A percentile compares a stretch with the other conserved stretches of the same genome.
phyloP scores from a whole-genome alignment of 768 basidiomycete genomes.

The Lactarius trivialis region DNA sequence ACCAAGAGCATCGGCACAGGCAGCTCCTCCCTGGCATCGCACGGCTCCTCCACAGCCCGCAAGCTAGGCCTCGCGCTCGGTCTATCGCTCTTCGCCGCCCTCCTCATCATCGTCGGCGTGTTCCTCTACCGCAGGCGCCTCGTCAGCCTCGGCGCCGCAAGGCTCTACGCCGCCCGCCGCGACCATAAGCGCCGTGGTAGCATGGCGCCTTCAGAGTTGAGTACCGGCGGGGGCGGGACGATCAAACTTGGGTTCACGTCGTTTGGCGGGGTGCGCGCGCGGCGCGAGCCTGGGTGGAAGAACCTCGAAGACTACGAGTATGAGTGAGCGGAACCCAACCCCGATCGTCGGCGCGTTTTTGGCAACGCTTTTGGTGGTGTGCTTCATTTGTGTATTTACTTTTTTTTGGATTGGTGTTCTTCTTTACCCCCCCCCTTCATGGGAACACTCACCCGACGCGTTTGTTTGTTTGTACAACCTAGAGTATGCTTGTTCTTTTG shows the following conservation, averaged over 20 bases:
- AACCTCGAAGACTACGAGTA: constrained; percentile 9
- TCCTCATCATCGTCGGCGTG: background rate
- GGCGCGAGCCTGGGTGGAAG: constrained; percentile 6
- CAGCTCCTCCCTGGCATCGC: background rate
- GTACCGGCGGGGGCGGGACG: background rate
- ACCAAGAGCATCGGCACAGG: background rate
- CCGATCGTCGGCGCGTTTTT: too few species aligned
- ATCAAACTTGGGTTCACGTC: background rate
- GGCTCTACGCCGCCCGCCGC: too few species aligned
- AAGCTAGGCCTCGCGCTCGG: constrained; percentile 10
- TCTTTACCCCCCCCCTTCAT: too few species aligned
- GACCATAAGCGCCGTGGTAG: background rate
- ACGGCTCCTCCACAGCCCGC: background rate
- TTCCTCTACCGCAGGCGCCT: background rate
- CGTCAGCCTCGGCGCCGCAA: background rate
- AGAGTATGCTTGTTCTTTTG: too few species aligned
- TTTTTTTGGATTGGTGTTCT: too few species aligned
- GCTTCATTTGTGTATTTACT: too few species aligned
- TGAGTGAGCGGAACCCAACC: background rate
- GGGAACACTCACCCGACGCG: too few species aligned
- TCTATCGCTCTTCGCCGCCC: background rate
- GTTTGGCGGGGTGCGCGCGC: background rate
- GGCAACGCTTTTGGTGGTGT: too few species aligned
- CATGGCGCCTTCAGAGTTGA: background rate
- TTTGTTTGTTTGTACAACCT: background rate